Conservation (phyloP, 352 stramenopile genomes). For the Globisporangium spiculum region DNA sequence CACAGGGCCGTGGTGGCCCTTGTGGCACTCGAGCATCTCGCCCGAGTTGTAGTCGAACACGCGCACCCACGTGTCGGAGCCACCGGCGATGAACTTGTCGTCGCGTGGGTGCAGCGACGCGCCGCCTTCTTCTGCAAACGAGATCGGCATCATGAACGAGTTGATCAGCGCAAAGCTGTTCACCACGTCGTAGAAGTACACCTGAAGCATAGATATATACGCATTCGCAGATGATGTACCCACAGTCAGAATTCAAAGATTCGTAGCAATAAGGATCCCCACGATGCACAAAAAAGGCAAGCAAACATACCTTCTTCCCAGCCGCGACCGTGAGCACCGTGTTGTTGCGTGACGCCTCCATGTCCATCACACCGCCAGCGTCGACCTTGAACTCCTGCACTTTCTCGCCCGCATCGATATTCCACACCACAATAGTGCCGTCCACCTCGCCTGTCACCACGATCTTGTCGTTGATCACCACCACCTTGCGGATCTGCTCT, state of each 20-base stretch:
- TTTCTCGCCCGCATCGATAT: slow-evolving; percentile 48
- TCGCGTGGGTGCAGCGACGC: slow-evolving; percentile 85
- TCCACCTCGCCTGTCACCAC: slow-evolving; percentile 75
- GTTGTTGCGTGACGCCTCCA: slow-evolving; percentile 69
- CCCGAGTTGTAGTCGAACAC: slow-evolving; percentile 94
- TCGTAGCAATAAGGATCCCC: too few relatives aligned
- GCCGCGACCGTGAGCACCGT: slow-evolving; percentile 88
- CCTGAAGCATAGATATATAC: slow-evolving; percentile 31
- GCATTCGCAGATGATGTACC: not conserved
- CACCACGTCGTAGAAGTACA: slow-evolving; percentile 92
- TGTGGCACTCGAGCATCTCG: slow-evolving; percentile 94
- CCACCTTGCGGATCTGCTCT: slow-evolving; percentile 80
- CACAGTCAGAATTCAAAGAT: too few relatives aligned
- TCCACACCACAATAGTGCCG: slow-evolving; percentile 68
- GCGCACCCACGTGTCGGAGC: slow-evolving; percentile 96
- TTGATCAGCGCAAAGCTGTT: slow-evolving; percentile 64
- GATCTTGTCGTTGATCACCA: slow-evolving; percentile 47
- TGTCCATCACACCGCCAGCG: slow-evolving; percentile 79
- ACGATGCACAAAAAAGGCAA: too few relatives aligned
- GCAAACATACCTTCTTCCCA: slow-evolving; percentile 65
- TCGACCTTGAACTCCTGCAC: slow-evolving; percentile 59
- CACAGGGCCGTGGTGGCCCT: slow-evolving; percentile 97
- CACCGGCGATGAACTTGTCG: slow-evolving; percentile 88
- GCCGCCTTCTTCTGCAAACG: slow-evolving; percentile 91
- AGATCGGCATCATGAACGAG: slow-evolving; percentile 80